A percentile compares a stretch with the other conserved stretches of the same genome.
Evolutionary conservation across 2,329 filamentous ascomycete species (phyloP).

Genomic region (Arthrobotrys sphaeroides): DNA sequence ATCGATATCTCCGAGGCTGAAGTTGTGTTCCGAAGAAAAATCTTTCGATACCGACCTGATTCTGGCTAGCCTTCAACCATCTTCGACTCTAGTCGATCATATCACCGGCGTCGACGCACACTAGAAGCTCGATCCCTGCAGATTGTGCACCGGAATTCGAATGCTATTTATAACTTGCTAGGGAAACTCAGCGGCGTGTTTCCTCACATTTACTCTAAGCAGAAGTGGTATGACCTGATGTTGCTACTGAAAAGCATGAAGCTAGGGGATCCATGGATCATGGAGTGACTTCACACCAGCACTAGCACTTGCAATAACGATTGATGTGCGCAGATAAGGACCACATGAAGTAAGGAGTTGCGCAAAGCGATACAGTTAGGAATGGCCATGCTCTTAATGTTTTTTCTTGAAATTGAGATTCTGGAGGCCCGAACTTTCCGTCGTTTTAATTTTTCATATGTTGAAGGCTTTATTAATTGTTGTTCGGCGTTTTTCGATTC

Average conservation of each 20-base stretch:
- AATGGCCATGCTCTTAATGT: neutral
- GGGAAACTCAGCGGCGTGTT: neutral
- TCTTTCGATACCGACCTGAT: neutral
- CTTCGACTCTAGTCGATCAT: neutral
- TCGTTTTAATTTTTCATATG: too few species aligned
- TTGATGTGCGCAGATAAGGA: neutral
- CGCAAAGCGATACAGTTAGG: neutral
- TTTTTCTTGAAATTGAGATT: too few species aligned
- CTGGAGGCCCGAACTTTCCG: too few species aligned
- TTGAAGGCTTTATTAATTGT: too few species aligned
- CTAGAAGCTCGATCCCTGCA: neutral
- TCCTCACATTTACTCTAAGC: neutral
- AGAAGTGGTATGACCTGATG: conserved; percentile 10
- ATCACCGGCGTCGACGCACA: neutral
- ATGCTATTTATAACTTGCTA: conserved; percentile 3
- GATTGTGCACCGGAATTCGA: neutral
- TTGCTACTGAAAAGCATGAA: too few species aligned
- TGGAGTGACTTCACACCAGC: conserved; percentile 9
- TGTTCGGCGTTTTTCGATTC: too few species aligned
- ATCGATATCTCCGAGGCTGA: neutral
- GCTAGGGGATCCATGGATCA: too few species aligned
- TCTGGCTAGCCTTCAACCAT: neutral
- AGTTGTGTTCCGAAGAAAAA: neutral
- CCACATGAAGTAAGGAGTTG: neutral
- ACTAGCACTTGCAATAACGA: neutral